Evolutionary conservation across 495 filamentous ascomycete species (phyloP).

Genomic region (Parmelia sp.): DNA sequence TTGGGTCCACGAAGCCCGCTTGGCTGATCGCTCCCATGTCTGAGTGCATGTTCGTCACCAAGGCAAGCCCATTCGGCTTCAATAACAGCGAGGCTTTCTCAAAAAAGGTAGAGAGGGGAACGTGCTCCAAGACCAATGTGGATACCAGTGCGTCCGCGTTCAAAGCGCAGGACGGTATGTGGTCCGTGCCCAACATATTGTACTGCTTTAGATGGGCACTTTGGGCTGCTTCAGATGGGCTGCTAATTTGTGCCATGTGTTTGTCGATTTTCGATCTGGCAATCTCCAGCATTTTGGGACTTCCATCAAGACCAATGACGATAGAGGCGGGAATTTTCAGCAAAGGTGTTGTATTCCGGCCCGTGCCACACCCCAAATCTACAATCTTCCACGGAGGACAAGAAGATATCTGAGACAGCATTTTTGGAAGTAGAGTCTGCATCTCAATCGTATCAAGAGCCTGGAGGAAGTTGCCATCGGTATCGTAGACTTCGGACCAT

Average conservation of each 20-base stretch:
- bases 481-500: conserved; percentile 58
- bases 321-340: conserved; percentile 31
- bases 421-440: conserved; percentile 45
- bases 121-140: conserved; percentile 66
- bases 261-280: conserved; percentile 35
- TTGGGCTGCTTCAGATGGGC: conserved; percentile 18
- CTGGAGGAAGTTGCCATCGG: conserved; percentile 68
- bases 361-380: conserved; percentile 65
- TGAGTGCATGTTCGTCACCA: conserved; percentile 69
- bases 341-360: conserved; percentile 59
- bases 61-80: conserved; percentile 44
- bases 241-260: neutral
- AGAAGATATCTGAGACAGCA: conserved; percentile 38
- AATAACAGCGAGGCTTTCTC: conserved; percentile 42
- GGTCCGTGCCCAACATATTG: conserved; percentile 31
- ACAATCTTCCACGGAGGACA: conserved; percentile 38
- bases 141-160: conserved; percentile 47
- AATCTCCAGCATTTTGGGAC: conserved; percentile 49
- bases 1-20: conserved; percentile 59
- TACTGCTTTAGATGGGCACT: conserved; percentile 24
- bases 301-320: conserved; percentile 47
- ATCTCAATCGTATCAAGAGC: conserved; percentile 59
- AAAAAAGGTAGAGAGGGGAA: conserved; percentile 56
- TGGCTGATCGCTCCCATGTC: conserved; percentile 60
- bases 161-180: conserved; percentile 20